phyloP scores from a whole-genome alignment of 2,329 filamentous ascomycete species.

The Fusarium guadeloupense region DNA sequence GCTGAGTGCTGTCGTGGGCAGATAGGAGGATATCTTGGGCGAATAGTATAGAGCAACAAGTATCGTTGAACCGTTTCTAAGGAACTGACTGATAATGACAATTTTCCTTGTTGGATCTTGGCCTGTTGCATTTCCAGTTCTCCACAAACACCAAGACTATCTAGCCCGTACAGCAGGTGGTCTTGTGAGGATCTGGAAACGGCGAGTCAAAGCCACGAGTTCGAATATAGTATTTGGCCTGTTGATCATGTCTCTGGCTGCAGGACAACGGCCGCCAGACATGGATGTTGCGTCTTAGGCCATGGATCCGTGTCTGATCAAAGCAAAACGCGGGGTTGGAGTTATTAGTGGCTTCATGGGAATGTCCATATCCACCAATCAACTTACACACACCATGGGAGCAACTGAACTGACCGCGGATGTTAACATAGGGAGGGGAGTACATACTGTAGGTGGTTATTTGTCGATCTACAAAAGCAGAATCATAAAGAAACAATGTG shows the following conservation, averaged over 20 bases:
- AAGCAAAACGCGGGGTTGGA: constrained; percentile 34
- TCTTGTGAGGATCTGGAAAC: constrained; percentile 5
- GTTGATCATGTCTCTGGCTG: constrained; percentile 28
- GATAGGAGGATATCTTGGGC: too few relatives aligned
- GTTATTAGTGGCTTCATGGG: constrained; percentile 9
- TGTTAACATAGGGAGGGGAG: too few relatives aligned
- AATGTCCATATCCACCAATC: constrained; percentile 38
- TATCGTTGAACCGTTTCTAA: background rate
- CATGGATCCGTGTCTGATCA: constrained; percentile 9
- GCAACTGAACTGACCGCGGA: background rate
- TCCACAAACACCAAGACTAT: too few relatives aligned
- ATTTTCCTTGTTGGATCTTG: background rate
- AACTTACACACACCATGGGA: constrained; percentile 40
- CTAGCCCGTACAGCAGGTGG: background rate
- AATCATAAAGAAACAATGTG: background rate
- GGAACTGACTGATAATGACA: background rate
- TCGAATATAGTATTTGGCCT: constrained; percentile 11
- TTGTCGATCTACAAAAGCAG: too few relatives aligned
- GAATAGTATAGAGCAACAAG: too few relatives aligned
- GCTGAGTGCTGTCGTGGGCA: background rate
- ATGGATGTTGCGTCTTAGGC: constrained; percentile 22
- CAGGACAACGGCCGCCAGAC: constrained; percentile 17
- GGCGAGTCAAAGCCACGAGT: background rate
- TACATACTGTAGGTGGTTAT: too few relatives aligned
- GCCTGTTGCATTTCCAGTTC: too few relatives aligned